These are phyloP conservation scores for Amaranthus palmeri DNA, from an alignment of 148 eudicot species.

Conservation along the genomic window DNA sequence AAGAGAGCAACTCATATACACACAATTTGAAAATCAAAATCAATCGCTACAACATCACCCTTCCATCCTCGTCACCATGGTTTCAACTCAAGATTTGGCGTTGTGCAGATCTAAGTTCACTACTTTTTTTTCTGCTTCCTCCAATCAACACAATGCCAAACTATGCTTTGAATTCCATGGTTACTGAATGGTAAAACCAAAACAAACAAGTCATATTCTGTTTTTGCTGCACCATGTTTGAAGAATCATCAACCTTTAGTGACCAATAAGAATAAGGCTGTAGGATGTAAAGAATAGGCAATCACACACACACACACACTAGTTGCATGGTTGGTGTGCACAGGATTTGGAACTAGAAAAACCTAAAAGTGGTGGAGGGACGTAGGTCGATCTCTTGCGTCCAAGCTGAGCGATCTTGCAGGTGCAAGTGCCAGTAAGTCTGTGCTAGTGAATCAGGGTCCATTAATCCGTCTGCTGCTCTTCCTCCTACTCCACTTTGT, in stretches of 20 bases:
- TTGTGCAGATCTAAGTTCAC: not conserved
- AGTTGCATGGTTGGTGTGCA: not conserved
- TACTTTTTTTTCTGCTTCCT: not conserved
- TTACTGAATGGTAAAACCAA: not conserved
- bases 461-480: constrained; percentile 33
- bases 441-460: constrained; percentile 74
- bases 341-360: constrained; percentile 22
- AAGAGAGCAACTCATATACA: constrained; percentile 1
- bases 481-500: constrained; percentile 26
- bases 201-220: not conserved
- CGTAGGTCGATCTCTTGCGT: constrained; percentile 88
- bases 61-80: not conserved
- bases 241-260: not conserved
- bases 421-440: constrained; percentile 78
- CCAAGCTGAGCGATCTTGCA: constrained; percentile 70
- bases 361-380: constrained; percentile 39
- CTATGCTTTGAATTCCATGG: not conserved
- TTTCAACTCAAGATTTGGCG: constrained; percentile 7
- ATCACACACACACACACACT: too few species aligned
- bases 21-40: not conserved
- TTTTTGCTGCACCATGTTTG: not conserved
- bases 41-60: constrained; percentile 1
- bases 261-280: not conserved
- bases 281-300: not conserved
- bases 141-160: constrained; percentile 19